These are phyloP conservation scores for Plasmodium fragile DNA, from an alignment of 169 alveolate species.

Conservation along the genomic window DNA sequence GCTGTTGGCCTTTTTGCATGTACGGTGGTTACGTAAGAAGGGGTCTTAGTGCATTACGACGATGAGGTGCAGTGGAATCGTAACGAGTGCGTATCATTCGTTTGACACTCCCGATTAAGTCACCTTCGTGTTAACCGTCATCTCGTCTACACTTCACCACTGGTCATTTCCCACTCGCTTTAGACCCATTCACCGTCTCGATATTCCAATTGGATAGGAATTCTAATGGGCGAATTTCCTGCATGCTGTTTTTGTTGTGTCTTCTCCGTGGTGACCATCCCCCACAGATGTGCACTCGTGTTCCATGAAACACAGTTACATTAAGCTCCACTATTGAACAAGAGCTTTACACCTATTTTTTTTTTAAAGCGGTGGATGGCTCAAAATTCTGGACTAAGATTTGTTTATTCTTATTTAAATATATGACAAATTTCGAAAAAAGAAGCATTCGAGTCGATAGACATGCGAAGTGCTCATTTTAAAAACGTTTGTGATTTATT, in stretches of 20 bases:
- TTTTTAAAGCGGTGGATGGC: neutral
- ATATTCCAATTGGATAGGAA: neutral
- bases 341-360: neutral
- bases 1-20: neutral
- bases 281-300: neutral
- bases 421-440: neutral
- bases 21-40: neutral
- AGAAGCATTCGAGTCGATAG: neutral
- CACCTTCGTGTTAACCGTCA: neutral
- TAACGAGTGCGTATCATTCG: neutral
- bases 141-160: neutral
- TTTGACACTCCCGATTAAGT: neutral
- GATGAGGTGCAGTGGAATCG: neutral
- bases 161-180: neutral
- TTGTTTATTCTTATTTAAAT: neutral
- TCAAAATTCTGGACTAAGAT: neutral
- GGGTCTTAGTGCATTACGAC: neutral
- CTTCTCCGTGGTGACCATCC: neutral
- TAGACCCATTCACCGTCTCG: neutral
- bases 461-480: neutral
- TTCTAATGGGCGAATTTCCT: neutral
- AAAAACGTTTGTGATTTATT: slow-evolving; percentile 4
- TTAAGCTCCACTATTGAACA: neutral
- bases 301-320: neutral
- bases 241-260: neutral